phyloP scores from a whole-genome alignment of 371 early-diverging fungal species.

The Mucor irregularis region DNA sequence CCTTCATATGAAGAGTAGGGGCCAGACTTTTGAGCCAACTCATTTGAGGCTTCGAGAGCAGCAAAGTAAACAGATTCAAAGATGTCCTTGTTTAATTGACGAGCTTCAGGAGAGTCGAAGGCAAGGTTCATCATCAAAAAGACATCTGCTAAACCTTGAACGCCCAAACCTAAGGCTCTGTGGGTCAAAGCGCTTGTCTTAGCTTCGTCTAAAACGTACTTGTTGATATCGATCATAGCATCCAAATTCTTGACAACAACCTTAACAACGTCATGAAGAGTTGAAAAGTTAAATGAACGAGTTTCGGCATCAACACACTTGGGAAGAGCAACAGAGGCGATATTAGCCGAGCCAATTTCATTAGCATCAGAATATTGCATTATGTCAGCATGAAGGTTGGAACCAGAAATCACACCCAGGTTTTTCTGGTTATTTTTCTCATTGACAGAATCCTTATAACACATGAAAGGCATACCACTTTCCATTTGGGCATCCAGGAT shows the following conservation, averaged over 20 bases:
- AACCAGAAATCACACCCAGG: slow-evolving; percentile 93
- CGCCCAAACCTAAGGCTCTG: slow-evolving; percentile 96
- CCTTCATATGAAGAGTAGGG: slow-evolving; percentile 91
- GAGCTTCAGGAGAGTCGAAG: slow-evolving; percentile 91
- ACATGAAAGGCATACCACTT: slow-evolving; percentile 97
- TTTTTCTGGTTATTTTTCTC: slow-evolving; percentile 96
- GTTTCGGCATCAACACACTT: slow-evolving; percentile 68
- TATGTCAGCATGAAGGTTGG: slow-evolving; percentile 83
- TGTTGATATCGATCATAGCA: slow-evolving; percentile 96
- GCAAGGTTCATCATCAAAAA: slow-evolving; percentile 94
- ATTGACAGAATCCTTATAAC: slow-evolving; percentile 92
- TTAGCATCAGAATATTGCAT: slow-evolving; percentile 93
- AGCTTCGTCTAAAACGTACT: slow-evolving; percentile 91
- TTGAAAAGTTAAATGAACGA: slow-evolving; percentile 45
- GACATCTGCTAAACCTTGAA: slow-evolving; percentile 98
- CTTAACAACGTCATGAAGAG: slow-evolving; percentile 69
- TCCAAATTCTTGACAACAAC: slow-evolving; percentile 89
- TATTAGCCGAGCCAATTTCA: slow-evolving; percentile 97
- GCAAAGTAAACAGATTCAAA: slow-evolving; percentile 98
- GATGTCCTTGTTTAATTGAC: slow-evolving; percentile 84
- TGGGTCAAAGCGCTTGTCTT: slow-evolving; percentile 84
- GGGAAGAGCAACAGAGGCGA: slow-evolving; percentile 96
- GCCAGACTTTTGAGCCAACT: slow-evolving; percentile 82
- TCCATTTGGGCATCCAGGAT: slow-evolving; percentile 95
- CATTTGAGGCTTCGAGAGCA: slow-evolving; percentile 92